phyloP scores from a whole-genome alignment of 495 filamentous ascomycete genomes.

The Neurospora discreta region DNA sequence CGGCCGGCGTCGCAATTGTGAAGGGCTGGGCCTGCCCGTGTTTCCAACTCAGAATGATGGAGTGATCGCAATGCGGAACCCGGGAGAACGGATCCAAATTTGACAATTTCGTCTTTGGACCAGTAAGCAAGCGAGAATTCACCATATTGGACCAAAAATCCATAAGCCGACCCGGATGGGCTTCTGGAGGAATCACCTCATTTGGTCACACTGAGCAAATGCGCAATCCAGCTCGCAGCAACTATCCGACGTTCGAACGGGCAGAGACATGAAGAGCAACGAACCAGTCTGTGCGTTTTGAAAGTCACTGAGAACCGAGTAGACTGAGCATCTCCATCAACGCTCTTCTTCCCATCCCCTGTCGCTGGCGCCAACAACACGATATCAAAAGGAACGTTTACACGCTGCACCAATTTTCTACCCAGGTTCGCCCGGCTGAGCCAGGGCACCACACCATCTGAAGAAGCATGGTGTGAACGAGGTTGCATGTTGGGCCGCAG shows the following conservation, averaged over 20 bases:
- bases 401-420: not conserved
- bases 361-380: not conserved
- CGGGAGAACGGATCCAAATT: not conserved
- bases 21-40: not conserved
- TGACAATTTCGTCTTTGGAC: not conserved
- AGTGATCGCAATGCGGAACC: not conserved
- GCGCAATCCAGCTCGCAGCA: not conserved
- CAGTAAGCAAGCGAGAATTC: not conserved
- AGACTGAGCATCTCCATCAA: not conserved
- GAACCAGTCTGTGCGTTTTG: not conserved
- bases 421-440: not conserved
- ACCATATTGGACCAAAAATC: not conserved
- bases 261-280: not conserved
- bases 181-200: not conserved
- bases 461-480: not conserved
- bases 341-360: not conserved
- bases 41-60: not conserved
- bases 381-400: not conserved
- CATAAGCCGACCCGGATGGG: not conserved
- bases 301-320: not conserved
- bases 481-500: slow-evolving; percentile 22
- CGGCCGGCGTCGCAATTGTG: not conserved
- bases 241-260: not conserved
- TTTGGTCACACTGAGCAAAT: not conserved
- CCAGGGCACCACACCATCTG: not conserved